phyloP scores from a whole-genome alignment of 2,329 filamentous ascomycete genomes.

The Cladosporium phlei region DNA sequence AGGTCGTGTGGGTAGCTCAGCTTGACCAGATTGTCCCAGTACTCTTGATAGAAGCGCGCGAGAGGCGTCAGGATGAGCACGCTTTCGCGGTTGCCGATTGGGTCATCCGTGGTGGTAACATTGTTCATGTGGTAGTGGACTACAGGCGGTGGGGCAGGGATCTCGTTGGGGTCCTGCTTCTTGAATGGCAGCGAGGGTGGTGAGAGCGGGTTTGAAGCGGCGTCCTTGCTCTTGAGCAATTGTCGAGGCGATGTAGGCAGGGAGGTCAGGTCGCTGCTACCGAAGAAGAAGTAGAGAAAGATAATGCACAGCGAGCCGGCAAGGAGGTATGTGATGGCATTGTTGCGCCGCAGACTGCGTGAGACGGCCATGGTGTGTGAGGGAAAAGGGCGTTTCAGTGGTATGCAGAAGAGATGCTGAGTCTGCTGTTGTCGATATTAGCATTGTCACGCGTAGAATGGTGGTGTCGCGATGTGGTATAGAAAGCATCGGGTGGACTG shows the following conservation, averaged over 20 bases:
- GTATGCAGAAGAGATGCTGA: no score
- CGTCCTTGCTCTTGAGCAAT: constrained; percentile 46
- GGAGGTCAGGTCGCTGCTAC: constrained; percentile 59
- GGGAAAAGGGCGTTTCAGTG: no score
- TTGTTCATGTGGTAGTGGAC: constrained; percentile 93
- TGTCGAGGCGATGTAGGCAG: constrained; percentile 44
- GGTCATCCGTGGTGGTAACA: constrained; percentile 73
- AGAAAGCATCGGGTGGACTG: no score
- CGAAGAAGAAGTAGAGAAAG: constrained; percentile 47
- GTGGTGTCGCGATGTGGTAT: no score
- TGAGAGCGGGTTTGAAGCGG: constrained; percentile 66
- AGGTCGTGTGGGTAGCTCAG: constrained; percentile 88
- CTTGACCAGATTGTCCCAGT: constrained; percentile 88
- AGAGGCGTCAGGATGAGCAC: constrained; percentile 90
- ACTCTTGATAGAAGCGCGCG: constrained; percentile 85
- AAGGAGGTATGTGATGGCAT: constrained; percentile 68
- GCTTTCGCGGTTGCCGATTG: constrained; percentile 74
- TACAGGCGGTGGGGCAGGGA: constrained; percentile 71
- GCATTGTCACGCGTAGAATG: no score
- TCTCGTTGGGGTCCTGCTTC: constrained; percentile 54
- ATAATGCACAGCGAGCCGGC: constrained; percentile 65
- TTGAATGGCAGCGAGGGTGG: constrained; percentile 70
- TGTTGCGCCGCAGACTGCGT: constrained; percentile 72
- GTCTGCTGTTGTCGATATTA: no score
- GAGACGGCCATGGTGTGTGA: constrained; percentile 49